Evolutionary conservation across 2,329 filamentous ascomycete species (phyloP), one percentile per base, ranked within the genome.

Genomic region (Xylariaceae sp.): DNA sequence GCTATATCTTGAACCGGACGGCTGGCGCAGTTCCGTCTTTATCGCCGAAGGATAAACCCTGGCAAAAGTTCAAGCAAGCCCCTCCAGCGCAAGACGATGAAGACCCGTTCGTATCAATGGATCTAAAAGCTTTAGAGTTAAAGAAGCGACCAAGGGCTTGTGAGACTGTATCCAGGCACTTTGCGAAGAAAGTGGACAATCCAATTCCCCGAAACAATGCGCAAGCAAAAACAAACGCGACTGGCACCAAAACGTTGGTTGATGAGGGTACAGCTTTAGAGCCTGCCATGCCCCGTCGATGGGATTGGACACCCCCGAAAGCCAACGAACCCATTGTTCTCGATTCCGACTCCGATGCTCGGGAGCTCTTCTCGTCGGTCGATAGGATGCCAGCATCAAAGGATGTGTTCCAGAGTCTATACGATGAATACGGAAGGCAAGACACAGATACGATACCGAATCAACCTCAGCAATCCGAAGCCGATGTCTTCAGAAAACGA

Each of bases 221-320:
- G 2, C 11, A 35, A 6, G 8, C 4, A 30, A 50, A 39, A 30
- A 50, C 48, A 15, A n/a, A 4, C 6, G n/a, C 39, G n/a, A 23
- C 11, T 23, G 1, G 2, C 13, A 30, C 13, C 18, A 53, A 55
- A 18, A 39, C 30, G 1, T 7, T 52, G 51, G 17, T 17, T 49
- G 34, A 42, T n/a, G 37, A n/a, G 50, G 23, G 42, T 18, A 47
- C 35, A 15, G 5, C 37, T 6, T 59, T 56, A 18, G 79, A 82
- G 55, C 72, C 70, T 51, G 88, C 87, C 6, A 70, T 81, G 30
- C 76, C 74, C 51, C 78, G 88, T 60, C 79, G 84, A 61, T 68
- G 74, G 11, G 80, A 86, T 59, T 92, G 88, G 89, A 92, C 89
- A 0, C 88, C 88, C 1, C 81, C 84, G 3, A 78, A 76, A 51